Conservation (phyloP, 352 stramenopile species). For the Phytophthora palmivora region DNA sequence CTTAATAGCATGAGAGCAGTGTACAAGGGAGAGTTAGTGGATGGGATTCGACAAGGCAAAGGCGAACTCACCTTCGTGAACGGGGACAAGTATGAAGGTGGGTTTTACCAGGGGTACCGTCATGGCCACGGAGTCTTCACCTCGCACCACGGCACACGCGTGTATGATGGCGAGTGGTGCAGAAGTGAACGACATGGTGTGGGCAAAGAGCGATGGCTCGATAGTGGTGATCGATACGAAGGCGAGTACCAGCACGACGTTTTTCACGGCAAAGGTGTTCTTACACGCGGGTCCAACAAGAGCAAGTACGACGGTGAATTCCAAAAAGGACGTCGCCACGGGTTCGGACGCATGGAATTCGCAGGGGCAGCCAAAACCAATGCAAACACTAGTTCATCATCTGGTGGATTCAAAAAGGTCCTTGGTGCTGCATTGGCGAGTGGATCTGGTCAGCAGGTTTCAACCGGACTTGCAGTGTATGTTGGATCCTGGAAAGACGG, state of each 20-base stretch:
- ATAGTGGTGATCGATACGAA: conserved; percentile 66
- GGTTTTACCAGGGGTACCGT: conserved; percentile 66
- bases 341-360: conserved; percentile 73
- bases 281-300: conserved; percentile 43
- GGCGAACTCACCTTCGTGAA: conserved; percentile 68
- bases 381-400: conserved; percentile 3
- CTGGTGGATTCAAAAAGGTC: conserved; percentile 24
- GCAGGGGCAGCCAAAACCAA: conserved; percentile 2
- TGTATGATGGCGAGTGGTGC: conserved; percentile 73
- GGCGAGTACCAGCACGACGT: conserved; percentile 62
- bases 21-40: conserved; percentile 62
- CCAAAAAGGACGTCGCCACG: conserved; percentile 54
- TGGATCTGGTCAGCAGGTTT: conserved; percentile 1
- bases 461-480: conserved; percentile 41
- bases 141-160: conserved; percentile 49
- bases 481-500: conserved; percentile 69
- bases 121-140: conserved; percentile 65
- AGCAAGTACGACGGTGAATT: conserved; percentile 76
- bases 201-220: conserved; percentile 65
- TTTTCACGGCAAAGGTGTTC: conserved; percentile 65
- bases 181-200: conserved; percentile 58
- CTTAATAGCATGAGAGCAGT: conserved; percentile 45
- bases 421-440: conserved; percentile 22
- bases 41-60: conserved; percentile 60
- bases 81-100: conserved; percentile 70